Base-by-base conservation (phyloP, 140 eudicot genomes). In the Stevia rebaudiana region DNA sequence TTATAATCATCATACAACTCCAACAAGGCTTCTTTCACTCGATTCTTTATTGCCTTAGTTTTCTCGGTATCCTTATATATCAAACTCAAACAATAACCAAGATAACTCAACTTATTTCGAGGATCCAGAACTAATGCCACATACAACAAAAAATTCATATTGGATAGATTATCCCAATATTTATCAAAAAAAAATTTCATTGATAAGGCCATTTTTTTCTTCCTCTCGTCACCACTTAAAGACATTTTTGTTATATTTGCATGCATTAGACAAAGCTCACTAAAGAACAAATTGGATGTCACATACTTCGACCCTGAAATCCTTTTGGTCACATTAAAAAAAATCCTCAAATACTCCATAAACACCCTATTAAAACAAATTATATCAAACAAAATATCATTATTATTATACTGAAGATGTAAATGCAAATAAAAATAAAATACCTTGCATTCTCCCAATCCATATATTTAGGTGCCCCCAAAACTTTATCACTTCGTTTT, bases 91-190 rank as follows among this genome's bases (percentile, higher is more conserved):
- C 2, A 30, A 57, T 11, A 57, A 6, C 9, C 15, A 31, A 57
- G 44, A 57, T 13, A 57, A 15, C 8, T 5, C 10, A 30, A 4
- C 44, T 57, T 57, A 11, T 57, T 57, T 15, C 43, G n/a, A 4
- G 63, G 63, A 10, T 31, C 43, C 8, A 33, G 8, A n/a, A 31
- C 52, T 8, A 61, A 23, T 11, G 67, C 47, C 25, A 61, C 53
- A 23, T 61, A 11, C n/a, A 61, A 37, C 19, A 61, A 18, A 23
- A 40, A 42, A 33, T 61, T 61, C 0, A n/a, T 7, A 15, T 61
- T 61, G 24, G 40, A 22, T 2, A 41, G 11, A 21, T 61, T 37
- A 12, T 61, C 67, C 67, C 51, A 61, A 39, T 61, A 61, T 4
- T 61, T 61, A 11, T 61, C 36, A 36, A 13, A 59, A 9, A 35